phyloP scores from a whole-genome alignment of 345 rosid species.

The Aquilaria malaccensis region DNA sequence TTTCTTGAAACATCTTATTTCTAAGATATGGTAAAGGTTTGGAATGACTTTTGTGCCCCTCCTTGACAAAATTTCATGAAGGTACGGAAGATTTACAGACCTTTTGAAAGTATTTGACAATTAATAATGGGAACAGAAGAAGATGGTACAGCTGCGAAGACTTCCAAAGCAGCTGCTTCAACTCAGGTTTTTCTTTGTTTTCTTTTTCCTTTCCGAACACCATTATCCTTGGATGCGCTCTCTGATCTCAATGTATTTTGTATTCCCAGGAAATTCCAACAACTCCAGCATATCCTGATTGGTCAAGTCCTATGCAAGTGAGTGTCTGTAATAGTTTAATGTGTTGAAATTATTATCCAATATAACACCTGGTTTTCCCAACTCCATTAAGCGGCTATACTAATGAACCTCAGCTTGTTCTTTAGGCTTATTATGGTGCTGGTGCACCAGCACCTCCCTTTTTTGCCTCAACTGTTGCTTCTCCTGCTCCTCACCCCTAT shows the following conservation, averaged over 20 bases:
- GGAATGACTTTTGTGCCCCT: slow-evolving; percentile 16
- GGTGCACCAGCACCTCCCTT: slow-evolving; percentile 83
- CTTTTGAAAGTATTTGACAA: slow-evolving; percentile 3
- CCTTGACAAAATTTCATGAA: slow-evolving; percentile 12
- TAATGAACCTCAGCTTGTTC: slow-evolving; percentile 20
- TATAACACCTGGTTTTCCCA: slow-evolving; percentile 2
- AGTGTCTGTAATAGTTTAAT: slow-evolving; percentile 7
- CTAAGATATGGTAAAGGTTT: slow-evolving; percentile 9
- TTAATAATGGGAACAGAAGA: slow-evolving; percentile 69
- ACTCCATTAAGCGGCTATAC: slow-evolving; percentile 7
- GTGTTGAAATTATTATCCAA: neutral
- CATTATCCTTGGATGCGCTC: neutral
- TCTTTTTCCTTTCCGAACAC: neutral
- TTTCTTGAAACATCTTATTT: slow-evolving; percentile 8
- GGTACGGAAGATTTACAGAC: slow-evolving; percentile 10
- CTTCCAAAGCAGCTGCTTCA: slow-evolving; percentile 67
- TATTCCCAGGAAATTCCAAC: slow-evolving; percentile 58
- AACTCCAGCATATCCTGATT: slow-evolving; percentile 68
- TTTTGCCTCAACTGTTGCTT: slow-evolving; percentile 79
- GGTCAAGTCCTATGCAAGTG: slow-evolving; percentile 95
- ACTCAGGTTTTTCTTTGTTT: slow-evolving; percentile 40
- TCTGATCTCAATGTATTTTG: slow-evolving; percentile 8
- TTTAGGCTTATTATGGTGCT: slow-evolving; percentile 85
- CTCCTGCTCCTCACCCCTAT: slow-evolving; percentile 87
- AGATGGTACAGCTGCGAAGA: slow-evolving; percentile 57